Conservation (phyloP, 176 grass and related monocot species). For the Carex myosuroides region DNA sequence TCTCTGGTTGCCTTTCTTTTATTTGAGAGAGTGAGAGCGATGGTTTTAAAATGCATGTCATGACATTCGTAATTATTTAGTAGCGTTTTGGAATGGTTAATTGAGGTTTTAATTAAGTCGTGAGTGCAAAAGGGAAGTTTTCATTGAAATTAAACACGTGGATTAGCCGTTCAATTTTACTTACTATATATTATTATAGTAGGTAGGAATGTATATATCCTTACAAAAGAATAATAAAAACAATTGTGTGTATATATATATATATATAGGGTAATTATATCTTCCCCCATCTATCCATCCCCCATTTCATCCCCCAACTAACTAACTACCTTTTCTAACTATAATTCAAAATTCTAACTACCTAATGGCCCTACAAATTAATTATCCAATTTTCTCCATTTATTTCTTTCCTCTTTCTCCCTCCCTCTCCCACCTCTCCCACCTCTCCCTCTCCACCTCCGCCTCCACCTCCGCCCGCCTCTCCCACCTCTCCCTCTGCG, state of each 20-base stretch:
- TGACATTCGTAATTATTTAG: background rate
- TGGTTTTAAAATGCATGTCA: background rate
- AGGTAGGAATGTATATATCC: background rate
- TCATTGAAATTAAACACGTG: conserved; percentile 14
- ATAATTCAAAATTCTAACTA: no score
- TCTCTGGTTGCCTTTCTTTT: background rate
- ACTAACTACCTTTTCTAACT: no score
- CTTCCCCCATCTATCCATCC: no score
- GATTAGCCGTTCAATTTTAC: background rate
- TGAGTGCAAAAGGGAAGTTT: background rate
- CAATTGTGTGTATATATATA: background rate
- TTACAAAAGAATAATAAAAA: background rate
- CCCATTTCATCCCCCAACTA: no score
- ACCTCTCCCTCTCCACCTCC: no score
- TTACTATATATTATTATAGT: conserved; percentile 1
- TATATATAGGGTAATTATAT: no score
- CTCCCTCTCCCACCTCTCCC: no score
- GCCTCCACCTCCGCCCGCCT: no score
- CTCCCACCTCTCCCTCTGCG: no score
- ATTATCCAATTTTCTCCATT: no score
- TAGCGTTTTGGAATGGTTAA: background rate
- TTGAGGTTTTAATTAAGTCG: background rate
- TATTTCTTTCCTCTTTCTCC: no score
- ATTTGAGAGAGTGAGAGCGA: conserved; percentile 16
- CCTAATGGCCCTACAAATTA: no score